Percentiles rank a stretch among this genome's conserved stretches.
phyloP scores from a whole-genome alignment of 352 stramenopile species.

The Phytophthora sp. region DNA sequence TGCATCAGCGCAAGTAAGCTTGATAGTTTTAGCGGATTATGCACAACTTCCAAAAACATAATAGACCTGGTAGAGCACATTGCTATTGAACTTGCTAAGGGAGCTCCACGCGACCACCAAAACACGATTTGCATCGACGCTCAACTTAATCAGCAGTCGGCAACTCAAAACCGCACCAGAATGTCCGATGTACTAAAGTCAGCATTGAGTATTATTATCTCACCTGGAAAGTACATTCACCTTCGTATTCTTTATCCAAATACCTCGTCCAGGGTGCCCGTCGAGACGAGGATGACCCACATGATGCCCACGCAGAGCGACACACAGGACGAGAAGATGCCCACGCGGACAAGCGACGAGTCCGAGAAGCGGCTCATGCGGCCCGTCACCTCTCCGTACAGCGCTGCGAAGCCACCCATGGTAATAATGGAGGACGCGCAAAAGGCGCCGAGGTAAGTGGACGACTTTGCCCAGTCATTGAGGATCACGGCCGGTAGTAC shows the following conservation, averaged over 20 bases:
- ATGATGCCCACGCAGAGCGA: constrained; percentile 70
- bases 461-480: constrained; percentile 72
- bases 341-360: constrained; percentile 59
- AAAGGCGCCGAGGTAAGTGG: constrained; percentile 85
- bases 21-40: no score
- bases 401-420: constrained; percentile 86
- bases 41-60: no score
- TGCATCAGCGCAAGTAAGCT: no score
- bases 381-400: constrained; percentile 78
- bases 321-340: constrained; percentile 72
- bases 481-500: constrained; percentile 89
- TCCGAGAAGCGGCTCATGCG: constrained; percentile 68
- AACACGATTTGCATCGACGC: no score
- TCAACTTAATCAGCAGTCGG: no score
- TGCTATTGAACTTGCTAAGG: no score
- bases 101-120: no score
- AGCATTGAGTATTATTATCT: constrained; percentile 12
- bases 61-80: no score
- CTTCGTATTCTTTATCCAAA: constrained; percentile 45
- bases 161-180: no score
- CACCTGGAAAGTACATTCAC: not conserved
- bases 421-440: constrained; percentile 85
- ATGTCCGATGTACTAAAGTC: no score
- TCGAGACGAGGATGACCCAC: constrained; percentile 74
- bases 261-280: constrained; percentile 71